Percentiles rank a stretch among this genome's conserved stretches.
phyloP scores from a whole-genome alignment of 2,329 filamentous ascomycete genomes.

The Aspergillus hortae region DNA sequence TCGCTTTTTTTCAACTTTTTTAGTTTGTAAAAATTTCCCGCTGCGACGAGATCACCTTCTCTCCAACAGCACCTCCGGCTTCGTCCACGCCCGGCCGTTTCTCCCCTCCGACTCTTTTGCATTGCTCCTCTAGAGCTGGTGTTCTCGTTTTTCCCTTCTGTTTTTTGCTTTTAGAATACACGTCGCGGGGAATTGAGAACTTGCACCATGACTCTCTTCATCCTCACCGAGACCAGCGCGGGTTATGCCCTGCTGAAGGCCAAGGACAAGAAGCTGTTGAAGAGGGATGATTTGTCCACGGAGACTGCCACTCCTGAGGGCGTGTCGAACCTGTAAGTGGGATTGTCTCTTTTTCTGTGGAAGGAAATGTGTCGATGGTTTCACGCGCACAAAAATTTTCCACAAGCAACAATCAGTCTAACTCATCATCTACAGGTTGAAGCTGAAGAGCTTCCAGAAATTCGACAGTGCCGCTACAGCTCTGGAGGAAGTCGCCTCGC shows the following conservation, averaged over 20 bases:
- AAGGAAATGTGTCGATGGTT: not conserved
- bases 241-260: constrained; percentile 98
- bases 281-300: constrained; percentile 73
- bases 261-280: constrained; percentile 96
- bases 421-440: constrained; percentile 58
- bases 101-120: constrained; percentile 20
- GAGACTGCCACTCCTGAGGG: constrained; percentile 78
- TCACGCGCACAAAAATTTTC: constrained; percentile 20
- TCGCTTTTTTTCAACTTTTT: constrained; percentile 36
- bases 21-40: constrained; percentile 34
- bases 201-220: constrained; percentile 76
- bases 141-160: constrained; percentile 11
- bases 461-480: constrained; percentile 91
- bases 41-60: constrained; percentile 17
- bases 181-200: constrained; percentile 26
- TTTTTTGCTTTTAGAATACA: constrained; percentile 4
- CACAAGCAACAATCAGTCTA: constrained; percentile 19
- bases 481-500: constrained; percentile 80
- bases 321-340: constrained; percentile 75
- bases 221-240: constrained; percentile 89
- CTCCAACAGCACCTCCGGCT: constrained; percentile 30
- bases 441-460: constrained; percentile 95
- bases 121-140: constrained; percentile 19
- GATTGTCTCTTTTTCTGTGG: constrained; percentile 5
- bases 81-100: constrained; percentile 28